Evolutionary conservation across 2,329 filamentous ascomycete genomes (phyloP).

Genomic region (Botryotinia calthae): DNA sequence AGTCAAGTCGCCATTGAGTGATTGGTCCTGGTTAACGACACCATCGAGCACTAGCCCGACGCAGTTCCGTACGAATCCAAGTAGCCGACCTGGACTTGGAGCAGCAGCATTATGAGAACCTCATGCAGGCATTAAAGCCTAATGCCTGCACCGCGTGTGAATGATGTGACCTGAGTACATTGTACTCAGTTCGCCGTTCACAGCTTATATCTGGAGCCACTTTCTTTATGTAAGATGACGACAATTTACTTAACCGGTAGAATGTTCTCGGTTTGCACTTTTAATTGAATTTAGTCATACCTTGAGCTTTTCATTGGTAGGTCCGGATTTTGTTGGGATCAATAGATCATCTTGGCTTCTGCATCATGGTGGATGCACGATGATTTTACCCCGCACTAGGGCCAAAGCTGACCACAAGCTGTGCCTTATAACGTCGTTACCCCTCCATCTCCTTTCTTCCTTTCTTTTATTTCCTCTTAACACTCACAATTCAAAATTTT

Average conservation of each 20-base stretch:
- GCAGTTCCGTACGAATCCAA: no score
- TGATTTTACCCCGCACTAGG: not conserved
- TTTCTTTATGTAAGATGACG: not conserved
- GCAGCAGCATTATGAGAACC: no score
- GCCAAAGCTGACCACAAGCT: not conserved
- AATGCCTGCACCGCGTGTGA: not conserved
- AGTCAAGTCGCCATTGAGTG: no score
- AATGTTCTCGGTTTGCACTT: not conserved
- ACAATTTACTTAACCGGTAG: not conserved
- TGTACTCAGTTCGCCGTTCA: not conserved
- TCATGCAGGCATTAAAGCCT: no score
- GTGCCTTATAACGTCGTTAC: not conserved
- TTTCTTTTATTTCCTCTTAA: not conserved
- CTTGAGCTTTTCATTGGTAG: not conserved
- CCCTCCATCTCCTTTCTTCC: not conserved
- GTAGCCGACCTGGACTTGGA: no score
- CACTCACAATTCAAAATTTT: not conserved
- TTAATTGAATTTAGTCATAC: not conserved
- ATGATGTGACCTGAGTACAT: not conserved
- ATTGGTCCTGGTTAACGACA: no score
- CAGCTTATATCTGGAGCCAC: not conserved
- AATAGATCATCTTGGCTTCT: not conserved
- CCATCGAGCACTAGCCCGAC: no score
- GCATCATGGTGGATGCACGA: not conserved
- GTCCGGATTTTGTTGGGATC: not conserved